Percentiles rank a stretch among this genome's conserved stretches.
Evolutionary conservation across 352 stramenopile genomes (phyloP).

Genomic region (Phytophthora hybrid): DNA sequence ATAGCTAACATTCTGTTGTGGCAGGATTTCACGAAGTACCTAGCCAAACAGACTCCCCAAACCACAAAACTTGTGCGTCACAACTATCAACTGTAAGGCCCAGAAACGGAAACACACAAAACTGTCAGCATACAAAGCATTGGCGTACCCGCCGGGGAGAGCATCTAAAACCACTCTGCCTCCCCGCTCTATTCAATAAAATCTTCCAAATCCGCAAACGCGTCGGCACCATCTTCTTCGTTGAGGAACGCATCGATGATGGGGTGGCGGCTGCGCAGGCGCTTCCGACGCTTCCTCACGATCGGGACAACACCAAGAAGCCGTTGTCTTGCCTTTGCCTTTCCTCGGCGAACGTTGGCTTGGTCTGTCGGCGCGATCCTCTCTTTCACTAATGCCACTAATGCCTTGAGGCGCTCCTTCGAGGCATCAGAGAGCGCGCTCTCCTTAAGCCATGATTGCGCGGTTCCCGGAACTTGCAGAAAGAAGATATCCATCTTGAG

Average conservation of each 20-base stretch:
- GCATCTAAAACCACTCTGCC: background rate
- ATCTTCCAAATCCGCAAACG: slow-evolving; percentile 78
- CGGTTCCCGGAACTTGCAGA: slow-evolving; percentile 53
- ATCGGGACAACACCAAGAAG: slow-evolving; percentile 66
- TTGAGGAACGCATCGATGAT: slow-evolving; percentile 82
- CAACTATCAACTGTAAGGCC: slow-evolving; percentile 48
- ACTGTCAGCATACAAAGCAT: slow-evolving; percentile 17
- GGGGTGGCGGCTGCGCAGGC: slow-evolving; percentile 70
- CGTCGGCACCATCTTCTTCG: slow-evolving; percentile 75
- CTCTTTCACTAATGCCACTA: slow-evolving; percentile 53
- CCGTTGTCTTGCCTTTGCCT: slow-evolving; percentile 40
- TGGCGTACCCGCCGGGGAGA: slow-evolving; percentile 5
- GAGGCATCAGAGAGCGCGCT: slow-evolving; percentile 27
- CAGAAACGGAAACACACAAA: slow-evolving; percentile 18
- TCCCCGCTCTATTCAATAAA: slow-evolving; percentile 68
- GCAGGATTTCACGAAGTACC: slow-evolving; percentile 60
- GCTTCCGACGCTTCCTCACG: slow-evolving; percentile 59
- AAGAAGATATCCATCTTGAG: slow-evolving; percentile 78
- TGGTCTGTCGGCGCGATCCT: slow-evolving; percentile 39
- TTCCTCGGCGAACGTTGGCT: slow-evolving; percentile 11
- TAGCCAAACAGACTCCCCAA: slow-evolving; percentile 42
- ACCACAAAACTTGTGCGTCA: slow-evolving; percentile 45
- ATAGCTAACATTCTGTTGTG: background rate
- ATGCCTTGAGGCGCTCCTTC: slow-evolving; percentile 40
- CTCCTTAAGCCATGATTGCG: slow-evolving; percentile 52